These are phyloP conservation scores for Ceratobasidium sp. DNA, from an alignment of 1,284 basidiomycete species.

Conservation along the genomic window DNA sequence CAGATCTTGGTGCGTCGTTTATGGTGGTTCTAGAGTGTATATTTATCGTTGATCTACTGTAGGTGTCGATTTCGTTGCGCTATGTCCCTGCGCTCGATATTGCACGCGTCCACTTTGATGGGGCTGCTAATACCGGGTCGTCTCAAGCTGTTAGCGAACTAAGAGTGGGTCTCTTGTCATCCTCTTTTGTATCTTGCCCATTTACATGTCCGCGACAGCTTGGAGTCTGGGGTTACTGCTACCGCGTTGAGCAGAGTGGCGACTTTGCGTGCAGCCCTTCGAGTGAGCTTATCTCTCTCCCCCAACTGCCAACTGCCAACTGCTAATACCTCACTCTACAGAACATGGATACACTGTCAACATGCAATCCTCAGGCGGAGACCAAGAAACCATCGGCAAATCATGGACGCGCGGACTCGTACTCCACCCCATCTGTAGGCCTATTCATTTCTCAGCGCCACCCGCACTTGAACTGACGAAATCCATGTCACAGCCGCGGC, in stretches of 20 bases:
- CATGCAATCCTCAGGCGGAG: conserved; percentile 46
- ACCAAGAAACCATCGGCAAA: conserved; percentile 58
- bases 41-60: background rate
- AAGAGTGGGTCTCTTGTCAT: background rate
- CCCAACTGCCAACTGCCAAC: background rate
- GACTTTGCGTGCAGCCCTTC: conserved; percentile 47
- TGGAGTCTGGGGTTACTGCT: conserved; percentile 66
- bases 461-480: background rate
- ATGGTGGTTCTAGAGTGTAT: too few relatives aligned
- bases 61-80: conserved; percentile 41
- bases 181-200: background rate
- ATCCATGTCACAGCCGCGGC: conserved; percentile 65
- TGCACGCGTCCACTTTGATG: conserved; percentile 21
- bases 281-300: conserved; percentile 56
- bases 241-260: conserved; percentile 22
- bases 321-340: background rate
- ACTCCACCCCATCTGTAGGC: conserved; percentile 77
- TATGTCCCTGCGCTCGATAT: conserved; percentile 42
- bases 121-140: conserved; percentile 21
- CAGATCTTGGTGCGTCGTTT: conserved; percentile 34
- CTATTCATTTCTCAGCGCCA: conserved; percentile 19
- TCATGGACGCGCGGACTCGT: conserved; percentile 81
- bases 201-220: conserved; percentile 59
- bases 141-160: conserved; percentile 30
- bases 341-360: conserved; percentile 66